phyloP scores from a whole-genome alignment of 2,329 filamentous ascomycete genomes.

The Podosphaera fusca region DNA sequence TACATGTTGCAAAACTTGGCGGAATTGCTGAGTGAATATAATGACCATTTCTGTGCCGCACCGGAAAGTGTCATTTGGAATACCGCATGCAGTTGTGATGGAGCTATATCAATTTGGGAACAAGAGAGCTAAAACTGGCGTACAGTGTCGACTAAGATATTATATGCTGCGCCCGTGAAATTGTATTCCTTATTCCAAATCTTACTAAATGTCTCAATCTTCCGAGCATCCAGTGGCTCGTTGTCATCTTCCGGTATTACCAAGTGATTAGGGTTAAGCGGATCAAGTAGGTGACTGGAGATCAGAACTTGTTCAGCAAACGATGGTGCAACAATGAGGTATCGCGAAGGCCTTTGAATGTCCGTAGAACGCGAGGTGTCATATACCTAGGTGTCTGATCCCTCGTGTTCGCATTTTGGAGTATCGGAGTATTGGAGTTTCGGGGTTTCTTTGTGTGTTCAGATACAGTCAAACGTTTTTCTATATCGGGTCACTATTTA shows the following conservation, averaged over 20 bases:
- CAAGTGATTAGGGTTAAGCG: neutral
- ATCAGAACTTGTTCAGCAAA: neutral
- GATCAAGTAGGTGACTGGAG: neutral
- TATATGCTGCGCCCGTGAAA: too few relatives aligned
- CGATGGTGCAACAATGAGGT: too few relatives aligned
- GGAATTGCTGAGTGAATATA: neutral
- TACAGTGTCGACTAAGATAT: neutral
- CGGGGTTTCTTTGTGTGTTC: too few relatives aligned
- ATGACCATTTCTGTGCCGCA: neutral
- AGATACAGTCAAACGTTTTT: too few relatives aligned
- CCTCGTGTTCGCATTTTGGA: too few relatives aligned
- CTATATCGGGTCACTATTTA: too few relatives aligned
- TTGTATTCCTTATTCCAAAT: too few relatives aligned
- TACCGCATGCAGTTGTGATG: neutral
- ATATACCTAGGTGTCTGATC: too few relatives aligned
- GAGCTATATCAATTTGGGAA: neutral
- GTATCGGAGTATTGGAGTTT: too few relatives aligned
- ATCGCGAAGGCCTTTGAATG: neutral
- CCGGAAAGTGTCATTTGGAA: neutral
- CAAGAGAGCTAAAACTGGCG: neutral
- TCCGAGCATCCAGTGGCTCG: too few relatives aligned
- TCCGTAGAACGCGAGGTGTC: neutral
- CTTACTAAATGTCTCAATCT: too few relatives aligned
- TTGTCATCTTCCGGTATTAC: too few relatives aligned
- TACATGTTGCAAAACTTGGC: neutral